A percentile compares a stretch with the other conserved stretches of the same genome.
Evolutionary conservation across 176 grass and related monocot species (phyloP).

Genomic region (Oryza glaberrima): DNA sequence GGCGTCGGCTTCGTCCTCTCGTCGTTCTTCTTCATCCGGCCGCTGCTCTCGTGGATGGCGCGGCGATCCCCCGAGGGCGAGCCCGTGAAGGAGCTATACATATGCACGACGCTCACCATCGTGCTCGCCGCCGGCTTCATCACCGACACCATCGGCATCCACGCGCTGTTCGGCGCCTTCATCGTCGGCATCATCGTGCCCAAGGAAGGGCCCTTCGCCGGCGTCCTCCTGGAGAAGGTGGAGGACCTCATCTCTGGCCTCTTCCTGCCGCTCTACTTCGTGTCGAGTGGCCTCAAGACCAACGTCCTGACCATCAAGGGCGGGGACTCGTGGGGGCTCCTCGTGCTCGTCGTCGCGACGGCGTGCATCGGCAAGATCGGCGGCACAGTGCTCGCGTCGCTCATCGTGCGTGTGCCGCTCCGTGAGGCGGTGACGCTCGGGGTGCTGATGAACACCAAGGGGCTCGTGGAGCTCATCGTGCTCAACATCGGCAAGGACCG

Average conservation of each 20-base stretch:
- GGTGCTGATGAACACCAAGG: slow-evolving; percentile 76
- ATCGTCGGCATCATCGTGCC: slow-evolving; percentile 66
- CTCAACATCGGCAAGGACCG: slow-evolving; percentile 68
- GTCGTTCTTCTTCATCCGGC: slow-evolving; percentile 45
- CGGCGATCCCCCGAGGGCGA: slow-evolving; percentile 58
- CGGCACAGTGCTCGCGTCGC: slow-evolving; percentile 50
- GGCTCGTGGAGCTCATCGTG: slow-evolving; percentile 70
- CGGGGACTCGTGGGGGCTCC: slow-evolving; percentile 60
- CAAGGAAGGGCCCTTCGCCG: slow-evolving; percentile 66
- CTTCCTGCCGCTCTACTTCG: slow-evolving; percentile 79
- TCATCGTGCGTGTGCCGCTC: slow-evolving; percentile 30
- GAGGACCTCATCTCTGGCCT: slow-evolving; percentile 73
- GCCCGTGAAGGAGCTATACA: slow-evolving; percentile 58
- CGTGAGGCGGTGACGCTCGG: slow-evolving; percentile 55
- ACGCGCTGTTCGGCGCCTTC: slow-evolving; percentile 74
- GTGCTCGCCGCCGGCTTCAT: slow-evolving; percentile 63
- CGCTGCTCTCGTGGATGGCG: slow-evolving; percentile 51
- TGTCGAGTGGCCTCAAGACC: slow-evolving; percentile 76
- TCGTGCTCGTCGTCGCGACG: slow-evolving; percentile 59
- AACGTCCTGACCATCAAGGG: slow-evolving; percentile 65
- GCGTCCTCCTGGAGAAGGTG: slow-evolving; percentile 71
- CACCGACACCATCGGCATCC: slow-evolving; percentile 76
- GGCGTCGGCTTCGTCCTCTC: slow-evolving; percentile 39
- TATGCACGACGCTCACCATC: slow-evolving; percentile 56
- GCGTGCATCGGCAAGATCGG: slow-evolving; percentile 71